A percentile compares a stretch with the other conserved stretches of the same genome.
These are phyloP conservation scores for Amesomyces nigricolor DNA, from an alignment of 2,329 filamentous ascomycete species.

Conservation along the genomic window DNA sequence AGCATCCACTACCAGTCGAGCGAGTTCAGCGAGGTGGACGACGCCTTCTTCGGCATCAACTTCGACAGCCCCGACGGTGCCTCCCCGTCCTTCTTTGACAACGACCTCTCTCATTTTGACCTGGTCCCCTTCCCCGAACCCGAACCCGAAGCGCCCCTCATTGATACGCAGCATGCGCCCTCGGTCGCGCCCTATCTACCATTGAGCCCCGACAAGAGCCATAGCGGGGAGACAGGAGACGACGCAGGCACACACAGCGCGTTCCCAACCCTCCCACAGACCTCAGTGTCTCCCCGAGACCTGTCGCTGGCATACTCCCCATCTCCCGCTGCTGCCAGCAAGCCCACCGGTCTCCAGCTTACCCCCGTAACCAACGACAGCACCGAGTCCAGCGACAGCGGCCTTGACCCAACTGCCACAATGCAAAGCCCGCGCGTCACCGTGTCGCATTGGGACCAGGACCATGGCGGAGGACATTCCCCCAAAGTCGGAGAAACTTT, in stretches of 20 bases:
- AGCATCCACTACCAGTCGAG: constrained; percentile 45
- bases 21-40: constrained; percentile 43
- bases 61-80: constrained; percentile 40
- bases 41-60: constrained; percentile 48
- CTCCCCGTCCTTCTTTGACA: constrained; percentile 43
- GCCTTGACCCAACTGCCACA: constrained; percentile 34
- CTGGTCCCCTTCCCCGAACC: constrained; percentile 16
- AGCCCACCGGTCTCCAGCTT: constrained; percentile 35
- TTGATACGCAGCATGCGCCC: constrained; percentile 23
- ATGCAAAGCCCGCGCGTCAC: constrained; percentile 53
- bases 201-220: constrained; percentile 48
- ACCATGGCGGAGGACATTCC: constrained; percentile 26
- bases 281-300: constrained; percentile 38
- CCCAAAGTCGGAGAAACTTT: constrained; percentile 9
- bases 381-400: constrained; percentile 47
- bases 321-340: constrained; percentile 29
- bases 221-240: constrained; percentile 33
- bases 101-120: constrained; percentile 25
- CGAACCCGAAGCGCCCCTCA: constrained; percentile 5
- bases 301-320: constrained; percentile 37
- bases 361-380: constrained; percentile 48
- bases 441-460: constrained; percentile 51
- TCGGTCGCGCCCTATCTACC: constrained; percentile 34
- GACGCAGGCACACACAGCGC: constrained; percentile 23
- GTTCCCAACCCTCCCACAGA: constrained; percentile 27